These are phyloP conservation scores for Euphorbia pulcherrima DNA, from an alignment of 345 rosid genomes.

Conservation along the genomic window DNA sequence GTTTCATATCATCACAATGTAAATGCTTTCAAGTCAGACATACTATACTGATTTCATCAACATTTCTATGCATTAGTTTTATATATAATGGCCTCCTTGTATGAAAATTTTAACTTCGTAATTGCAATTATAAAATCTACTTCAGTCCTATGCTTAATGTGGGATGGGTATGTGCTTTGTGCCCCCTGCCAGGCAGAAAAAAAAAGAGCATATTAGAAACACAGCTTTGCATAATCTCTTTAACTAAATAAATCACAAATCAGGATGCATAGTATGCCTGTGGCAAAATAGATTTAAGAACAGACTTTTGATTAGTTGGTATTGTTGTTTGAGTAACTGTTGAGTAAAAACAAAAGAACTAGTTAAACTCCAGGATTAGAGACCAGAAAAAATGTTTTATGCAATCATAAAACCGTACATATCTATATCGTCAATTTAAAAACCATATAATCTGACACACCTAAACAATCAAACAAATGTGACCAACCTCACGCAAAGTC, in stretches of 20 bases:
- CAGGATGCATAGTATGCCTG: not conserved
- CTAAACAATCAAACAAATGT: not conserved
- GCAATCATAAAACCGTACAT: not conserved
- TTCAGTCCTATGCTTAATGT: not conserved
- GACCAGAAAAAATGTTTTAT: not conserved
- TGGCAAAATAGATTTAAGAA: not conserved
- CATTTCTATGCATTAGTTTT: not conserved
- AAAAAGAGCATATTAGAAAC: not conserved
- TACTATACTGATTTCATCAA: not conserved
- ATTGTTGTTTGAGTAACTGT: not conserved
- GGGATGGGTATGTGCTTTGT: not conserved
- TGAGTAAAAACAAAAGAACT: not conserved
- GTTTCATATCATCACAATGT: not conserved
- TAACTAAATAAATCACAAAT: not conserved
- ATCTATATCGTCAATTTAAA: no score
- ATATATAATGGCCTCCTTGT: not conserved
- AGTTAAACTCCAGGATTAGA: not conserved
- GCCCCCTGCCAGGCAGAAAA: not conserved
- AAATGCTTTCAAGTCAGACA: not conserved
- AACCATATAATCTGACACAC: not conserved
- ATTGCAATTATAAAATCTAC: not conserved
- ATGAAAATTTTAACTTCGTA: not conserved
- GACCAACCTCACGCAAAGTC: slow-evolving; percentile 65
- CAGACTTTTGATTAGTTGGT: not conserved
- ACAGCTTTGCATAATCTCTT: not conserved